A percentile compares a stretch with the other conserved stretches of the same genome.
phyloP scores from a whole-genome alignment of 345 rosid genomes.

The Arabidopsis thaliana region DNA sequence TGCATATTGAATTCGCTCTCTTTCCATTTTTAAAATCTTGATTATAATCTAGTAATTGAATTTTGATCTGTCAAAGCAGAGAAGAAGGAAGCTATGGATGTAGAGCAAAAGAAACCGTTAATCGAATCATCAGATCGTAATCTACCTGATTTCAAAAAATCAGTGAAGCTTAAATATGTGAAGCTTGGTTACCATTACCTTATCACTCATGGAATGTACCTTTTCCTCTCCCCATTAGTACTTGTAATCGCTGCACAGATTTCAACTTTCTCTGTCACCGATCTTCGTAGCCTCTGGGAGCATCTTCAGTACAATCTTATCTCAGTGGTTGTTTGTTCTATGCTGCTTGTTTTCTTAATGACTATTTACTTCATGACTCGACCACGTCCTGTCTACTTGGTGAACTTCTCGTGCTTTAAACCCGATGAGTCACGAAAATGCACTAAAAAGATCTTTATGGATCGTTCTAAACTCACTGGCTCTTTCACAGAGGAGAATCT shows the following conservation, averaged over 20 bases:
- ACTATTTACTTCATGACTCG: constrained; percentile 59
- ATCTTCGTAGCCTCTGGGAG: constrained; percentile 52
- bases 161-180: constrained; percentile 67
- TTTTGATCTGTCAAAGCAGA: constrained; percentile 9
- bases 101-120: constrained; percentile 48
- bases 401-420: constrained; percentile 58
- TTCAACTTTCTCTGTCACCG: constrained; percentile 49
- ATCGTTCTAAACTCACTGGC: constrained; percentile 50
- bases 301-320: constrained; percentile 59
- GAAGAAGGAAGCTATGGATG: constrained; percentile 39
- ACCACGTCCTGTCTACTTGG: constrained; percentile 60
- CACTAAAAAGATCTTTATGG: constrained; percentile 54
- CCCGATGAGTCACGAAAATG: constrained; percentile 55
- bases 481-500: constrained; percentile 57
- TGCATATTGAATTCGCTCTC: constrained; percentile 9
- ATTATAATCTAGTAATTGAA: background rate
- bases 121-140: constrained; percentile 45
- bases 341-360: constrained; percentile 50
- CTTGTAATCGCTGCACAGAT: constrained; percentile 54
- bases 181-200: constrained; percentile 76
- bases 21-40: constrained; percentile 1
- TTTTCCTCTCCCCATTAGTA: constrained; percentile 58
- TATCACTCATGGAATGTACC: constrained; percentile 69
- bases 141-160: constrained; percentile 71
- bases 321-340: constrained; percentile 53